These are phyloP conservation scores for Xylaria sp. DNA, from an alignment of 2,329 filamentous ascomycete species.

Conservation along the genomic window DNA sequence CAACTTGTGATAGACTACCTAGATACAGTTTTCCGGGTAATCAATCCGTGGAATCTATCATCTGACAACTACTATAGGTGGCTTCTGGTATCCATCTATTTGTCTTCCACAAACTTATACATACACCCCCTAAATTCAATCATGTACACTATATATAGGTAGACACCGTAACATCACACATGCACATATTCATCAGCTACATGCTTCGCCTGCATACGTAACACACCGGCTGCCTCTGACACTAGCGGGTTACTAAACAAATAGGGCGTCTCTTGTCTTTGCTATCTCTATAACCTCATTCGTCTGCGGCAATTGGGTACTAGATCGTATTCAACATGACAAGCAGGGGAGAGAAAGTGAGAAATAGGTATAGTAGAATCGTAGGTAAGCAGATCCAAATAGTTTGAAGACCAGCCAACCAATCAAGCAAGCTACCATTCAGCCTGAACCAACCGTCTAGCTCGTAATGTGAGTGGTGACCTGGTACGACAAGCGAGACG, in stretches of 20 bases:
- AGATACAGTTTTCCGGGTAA: background rate
- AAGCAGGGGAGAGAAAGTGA: conserved; percentile 3
- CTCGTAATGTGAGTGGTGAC: background rate
- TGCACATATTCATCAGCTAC: background rate
- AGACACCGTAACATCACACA: conserved; percentile 20
- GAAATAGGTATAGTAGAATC: conserved; percentile 7
- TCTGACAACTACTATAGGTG: conserved; percentile 2
- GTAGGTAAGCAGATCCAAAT: conserved; percentile 14
- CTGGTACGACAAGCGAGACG: background rate
- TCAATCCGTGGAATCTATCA: conserved; percentile 8
- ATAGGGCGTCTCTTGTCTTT: conserved; percentile 3
- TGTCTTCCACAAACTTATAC: conserved; percentile 7
- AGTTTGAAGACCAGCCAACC: background rate
- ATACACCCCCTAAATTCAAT: conserved; percentile 1
- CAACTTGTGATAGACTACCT: background rate
- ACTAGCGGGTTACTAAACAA: conserved; percentile 11
- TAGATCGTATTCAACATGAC: conserved; percentile 16
- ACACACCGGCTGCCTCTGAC: conserved; percentile 1
- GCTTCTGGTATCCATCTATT: conserved; percentile 14
- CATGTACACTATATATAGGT: conserved; percentile 9
- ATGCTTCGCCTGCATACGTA: conserved; percentile 20
- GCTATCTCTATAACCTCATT: conserved; percentile 15
- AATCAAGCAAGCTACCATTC: conserved; percentile 11
- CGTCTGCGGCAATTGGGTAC: background rate
- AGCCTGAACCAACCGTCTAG: background rate